These are phyloP conservation scores for Darksidea phi DNA, from an alignment of 495 filamentous ascomycete species.

Conservation along the genomic window DNA sequence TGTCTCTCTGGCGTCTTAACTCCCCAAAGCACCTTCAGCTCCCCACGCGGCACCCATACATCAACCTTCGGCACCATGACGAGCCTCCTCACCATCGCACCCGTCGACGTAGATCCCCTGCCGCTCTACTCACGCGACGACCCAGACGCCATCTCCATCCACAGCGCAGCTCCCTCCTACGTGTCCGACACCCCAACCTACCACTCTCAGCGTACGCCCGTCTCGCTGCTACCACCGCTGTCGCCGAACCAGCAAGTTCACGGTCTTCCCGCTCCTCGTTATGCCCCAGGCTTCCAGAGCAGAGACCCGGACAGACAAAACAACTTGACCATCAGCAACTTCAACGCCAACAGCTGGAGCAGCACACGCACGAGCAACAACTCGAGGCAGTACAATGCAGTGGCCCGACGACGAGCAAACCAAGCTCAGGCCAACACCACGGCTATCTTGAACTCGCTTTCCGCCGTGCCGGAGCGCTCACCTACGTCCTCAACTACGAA, in stretches of 20 bases:
- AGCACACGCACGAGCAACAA: constrained; percentile 29
- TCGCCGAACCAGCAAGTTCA: constrained; percentile 11
- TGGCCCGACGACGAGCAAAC: constrained; percentile 36
- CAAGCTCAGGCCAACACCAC: constrained; percentile 25
- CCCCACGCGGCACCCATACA: no score
- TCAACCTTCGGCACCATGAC: constrained; percentile 27
- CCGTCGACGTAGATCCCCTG: constrained; percentile 33
- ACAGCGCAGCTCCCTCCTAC: constrained; percentile 40
- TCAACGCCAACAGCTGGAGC: constrained; percentile 36
- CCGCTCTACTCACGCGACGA: constrained; percentile 39
- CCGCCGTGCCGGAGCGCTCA: constrained; percentile 13
- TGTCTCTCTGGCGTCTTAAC: no score
- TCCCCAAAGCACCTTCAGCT: no score
- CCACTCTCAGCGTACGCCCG: constrained; percentile 24
- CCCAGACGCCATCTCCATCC: constrained; percentile 36
- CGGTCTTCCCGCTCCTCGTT: constrained; percentile 32
- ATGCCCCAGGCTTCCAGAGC: constrained; percentile 36
- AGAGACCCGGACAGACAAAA: constrained; percentile 25
- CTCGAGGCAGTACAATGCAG: constrained; percentile 35
- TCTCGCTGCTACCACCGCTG: constrained; percentile 22
- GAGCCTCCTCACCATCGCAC: constrained; percentile 36
- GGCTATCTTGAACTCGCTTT: constrained; percentile 27
- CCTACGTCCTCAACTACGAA: constrained; percentile 12
- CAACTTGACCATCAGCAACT: constrained; percentile 28
- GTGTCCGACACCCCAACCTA: constrained; percentile 42